Conservation (phyloP, 176 grass and related monocot species). For the Eremochloa ophiuroides region DNA sequence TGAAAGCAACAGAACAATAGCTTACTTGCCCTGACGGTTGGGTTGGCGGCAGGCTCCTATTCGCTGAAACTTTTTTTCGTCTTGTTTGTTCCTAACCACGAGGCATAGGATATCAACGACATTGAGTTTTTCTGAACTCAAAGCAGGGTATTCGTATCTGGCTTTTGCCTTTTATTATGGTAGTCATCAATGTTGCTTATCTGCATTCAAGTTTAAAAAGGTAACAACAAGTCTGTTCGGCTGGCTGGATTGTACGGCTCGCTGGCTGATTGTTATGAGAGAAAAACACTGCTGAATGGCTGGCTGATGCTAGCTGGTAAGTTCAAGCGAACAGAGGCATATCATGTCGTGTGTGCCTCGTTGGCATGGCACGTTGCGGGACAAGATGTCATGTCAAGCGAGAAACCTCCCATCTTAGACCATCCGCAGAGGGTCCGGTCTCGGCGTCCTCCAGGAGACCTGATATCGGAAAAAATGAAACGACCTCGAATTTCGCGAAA, state of each 20-base stretch:
- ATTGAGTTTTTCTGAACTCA: neutral
- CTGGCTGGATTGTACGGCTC: too few relatives aligned
- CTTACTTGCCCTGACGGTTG: constrained; percentile 3
- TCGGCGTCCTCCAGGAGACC: too few relatives aligned
- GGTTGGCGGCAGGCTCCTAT: neutral
- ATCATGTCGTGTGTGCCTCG: neutral
- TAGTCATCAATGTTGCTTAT: neutral
- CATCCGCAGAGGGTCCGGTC: too few relatives aligned
- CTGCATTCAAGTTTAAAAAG: neutral
- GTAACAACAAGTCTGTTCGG: too few relatives aligned
- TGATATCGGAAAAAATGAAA: too few relatives aligned
- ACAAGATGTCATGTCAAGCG: too few relatives aligned
- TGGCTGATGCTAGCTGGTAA: too few relatives aligned
- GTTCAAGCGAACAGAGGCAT: too few relatives aligned
- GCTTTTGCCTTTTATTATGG: neutral
- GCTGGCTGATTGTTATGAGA: too few relatives aligned
- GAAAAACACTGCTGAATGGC: too few relatives aligned
- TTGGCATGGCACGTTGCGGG: constrained; percentile 3
- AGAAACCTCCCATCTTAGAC: too few relatives aligned
- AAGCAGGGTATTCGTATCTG: neutral
- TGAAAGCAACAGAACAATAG: constrained; percentile 31
- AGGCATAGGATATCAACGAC: neutral
- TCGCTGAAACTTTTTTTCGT: neutral
- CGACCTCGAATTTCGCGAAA: too few relatives aligned
- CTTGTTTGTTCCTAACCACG: neutral